Evolutionary conservation across 1,284 basidiomycete genomes (phyloP).

Genomic region (Papiliotrema terrestris): DNA sequence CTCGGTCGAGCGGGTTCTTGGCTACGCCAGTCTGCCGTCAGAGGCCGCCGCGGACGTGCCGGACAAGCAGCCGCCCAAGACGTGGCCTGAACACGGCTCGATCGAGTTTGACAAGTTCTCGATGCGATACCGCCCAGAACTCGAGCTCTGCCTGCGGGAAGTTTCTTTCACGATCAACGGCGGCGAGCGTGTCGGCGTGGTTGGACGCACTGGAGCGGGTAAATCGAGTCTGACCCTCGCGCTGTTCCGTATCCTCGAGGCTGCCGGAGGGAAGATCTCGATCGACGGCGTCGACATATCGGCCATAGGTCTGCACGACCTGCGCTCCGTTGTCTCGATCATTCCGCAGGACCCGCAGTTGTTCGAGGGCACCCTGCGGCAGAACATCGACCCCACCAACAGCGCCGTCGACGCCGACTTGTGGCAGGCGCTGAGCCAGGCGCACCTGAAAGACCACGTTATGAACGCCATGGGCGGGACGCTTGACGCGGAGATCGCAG

Average conservation of each 20-base stretch:
- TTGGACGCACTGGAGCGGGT: slow-evolving; percentile 88
- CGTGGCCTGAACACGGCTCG: slow-evolving; percentile 73
- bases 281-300: slow-evolving; percentile 83
- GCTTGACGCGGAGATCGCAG: slow-evolving; percentile 70
- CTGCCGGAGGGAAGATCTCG: slow-evolving; percentile 67
- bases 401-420: slow-evolving; percentile 70
- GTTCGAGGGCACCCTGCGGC: slow-evolving; percentile 74
- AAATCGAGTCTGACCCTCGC: slow-evolving; percentile 71
- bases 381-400: slow-evolving; percentile 44
- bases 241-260: slow-evolving; percentile 67
- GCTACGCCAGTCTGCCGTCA: slow-evolving; percentile 65
- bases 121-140: slow-evolving; percentile 74
- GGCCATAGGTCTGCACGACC: slow-evolving; percentile 75
- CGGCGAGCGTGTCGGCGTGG: slow-evolving; percentile 77
- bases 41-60: slow-evolving; percentile 74
- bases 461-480: slow-evolving; percentile 62
- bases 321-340: slow-evolving; percentile 66
- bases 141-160: slow-evolving; percentile 72
- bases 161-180: slow-evolving; percentile 63
- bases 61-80: slow-evolving; percentile 57
- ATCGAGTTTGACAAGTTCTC: slow-evolving; percentile 77
- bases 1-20: slow-evolving; percentile 66
- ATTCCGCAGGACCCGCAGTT: slow-evolving; percentile 81
- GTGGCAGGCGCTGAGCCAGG: slow-evolving; percentile 75
- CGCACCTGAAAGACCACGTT: slow-evolving; percentile 60